A percentile compares a stretch with the other conserved stretches of the same genome.
phyloP scores from a whole-genome alignment of 2,329 filamentous ascomycete species.

The Aspergillus amoenus region DNA sequence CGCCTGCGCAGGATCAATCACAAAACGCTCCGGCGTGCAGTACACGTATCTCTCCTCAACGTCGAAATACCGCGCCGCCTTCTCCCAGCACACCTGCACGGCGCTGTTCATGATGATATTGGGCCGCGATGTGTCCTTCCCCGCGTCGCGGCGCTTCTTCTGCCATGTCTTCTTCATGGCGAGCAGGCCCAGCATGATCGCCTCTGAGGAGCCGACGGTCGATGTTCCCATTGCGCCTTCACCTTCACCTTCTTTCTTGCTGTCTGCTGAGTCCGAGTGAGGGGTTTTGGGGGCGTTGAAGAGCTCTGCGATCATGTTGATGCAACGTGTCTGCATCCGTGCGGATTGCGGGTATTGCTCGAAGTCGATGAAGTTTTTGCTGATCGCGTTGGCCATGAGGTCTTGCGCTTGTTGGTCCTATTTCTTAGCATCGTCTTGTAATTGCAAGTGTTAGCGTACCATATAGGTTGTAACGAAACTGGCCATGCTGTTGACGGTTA shows the following conservation, averaged over 20 bases:
- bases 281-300: constrained; percentile 58
- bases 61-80: constrained; percentile 73
- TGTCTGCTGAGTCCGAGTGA: not conserved
- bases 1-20: constrained; percentile 64
- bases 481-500: constrained; percentile 6
- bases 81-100: constrained; percentile 70
- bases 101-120: constrained; percentile 76
- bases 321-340: constrained; percentile 65
- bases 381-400: constrained; percentile 66
- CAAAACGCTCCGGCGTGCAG: constrained; percentile 60
- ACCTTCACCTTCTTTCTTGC: not conserved
- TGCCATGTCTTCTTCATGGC: constrained; percentile 77
- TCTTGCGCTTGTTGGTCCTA: constrained; percentile 61
- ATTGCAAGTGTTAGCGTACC: constrained; percentile 24
- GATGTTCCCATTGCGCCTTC: constrained; percentile 64
- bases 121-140: constrained; percentile 63
- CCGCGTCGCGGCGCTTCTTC: constrained; percentile 57
- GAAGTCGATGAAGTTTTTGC: constrained; percentile 71
- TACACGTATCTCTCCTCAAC: constrained; percentile 54
- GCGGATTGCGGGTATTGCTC: constrained; percentile 63
- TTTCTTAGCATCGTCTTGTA: not conserved
- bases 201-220: constrained; percentile 70
- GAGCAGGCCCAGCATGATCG: constrained; percentile 67
- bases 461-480: constrained; percentile 72
- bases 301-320: constrained; percentile 66